phyloP scores from a whole-genome alignment of 345 rosid genomes.

The Eucalyptus guilfoylei region DNA sequence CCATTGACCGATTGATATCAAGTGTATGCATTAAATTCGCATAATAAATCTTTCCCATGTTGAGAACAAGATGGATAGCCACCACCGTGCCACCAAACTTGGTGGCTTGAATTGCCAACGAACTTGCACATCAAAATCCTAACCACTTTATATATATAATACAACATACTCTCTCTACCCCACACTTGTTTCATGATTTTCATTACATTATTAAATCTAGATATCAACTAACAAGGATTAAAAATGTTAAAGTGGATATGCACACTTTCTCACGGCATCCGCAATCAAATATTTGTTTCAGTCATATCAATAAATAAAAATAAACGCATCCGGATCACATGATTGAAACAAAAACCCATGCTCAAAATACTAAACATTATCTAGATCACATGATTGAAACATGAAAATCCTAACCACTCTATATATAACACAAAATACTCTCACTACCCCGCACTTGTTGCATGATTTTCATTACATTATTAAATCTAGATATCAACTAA shows the following conservation, averaged over 20 bases:
- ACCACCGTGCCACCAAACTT: no score
- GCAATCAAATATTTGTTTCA: background rate
- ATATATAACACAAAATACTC: background rate
- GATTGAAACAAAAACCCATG: background rate
- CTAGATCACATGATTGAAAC: background rate
- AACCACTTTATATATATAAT: background rate
- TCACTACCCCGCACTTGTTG: background rate
- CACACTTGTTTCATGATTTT: background rate
- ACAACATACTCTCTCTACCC: background rate
- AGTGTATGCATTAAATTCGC: background rate
- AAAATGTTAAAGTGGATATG: background rate
- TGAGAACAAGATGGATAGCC: background rate
- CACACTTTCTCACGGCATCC: background rate
- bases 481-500: no score
- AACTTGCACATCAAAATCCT: background rate
- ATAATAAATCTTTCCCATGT: no score
- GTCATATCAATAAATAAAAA: no score
- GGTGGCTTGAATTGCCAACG: background rate
- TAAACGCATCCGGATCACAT: background rate
- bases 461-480: no score
- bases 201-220: background rate
- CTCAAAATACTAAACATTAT: no score
- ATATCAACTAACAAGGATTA: background rate
- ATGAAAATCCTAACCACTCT: background rate
- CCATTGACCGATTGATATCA: no score